Evolutionary conservation across 2,329 filamentous ascomycete species (phyloP).

Genomic region (Fusarium veterinarium): DNA sequence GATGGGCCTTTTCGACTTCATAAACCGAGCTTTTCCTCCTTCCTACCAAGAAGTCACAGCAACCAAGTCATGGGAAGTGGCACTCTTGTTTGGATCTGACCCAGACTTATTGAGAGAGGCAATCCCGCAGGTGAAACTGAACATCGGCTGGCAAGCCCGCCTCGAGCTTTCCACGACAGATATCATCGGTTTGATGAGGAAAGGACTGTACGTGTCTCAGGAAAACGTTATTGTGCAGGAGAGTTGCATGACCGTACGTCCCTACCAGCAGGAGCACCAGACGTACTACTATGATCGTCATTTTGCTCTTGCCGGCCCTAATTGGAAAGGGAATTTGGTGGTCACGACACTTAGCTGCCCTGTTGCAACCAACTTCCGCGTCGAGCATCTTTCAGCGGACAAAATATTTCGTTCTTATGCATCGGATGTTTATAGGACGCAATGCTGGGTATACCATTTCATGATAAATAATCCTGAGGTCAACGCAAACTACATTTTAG

Average conservation of each 20-base stretch:
- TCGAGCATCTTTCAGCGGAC: background rate
- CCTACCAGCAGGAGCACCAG: fast-evolving
- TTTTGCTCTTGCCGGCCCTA: background rate
- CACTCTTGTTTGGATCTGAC: fast-evolving
- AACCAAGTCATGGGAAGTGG: fast-evolving
- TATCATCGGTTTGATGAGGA: background rate
- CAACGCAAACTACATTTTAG: background rate
- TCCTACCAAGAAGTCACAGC: background rate
- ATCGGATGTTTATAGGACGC: fast-evolving
- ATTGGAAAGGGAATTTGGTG: background rate
- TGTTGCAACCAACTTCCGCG: background rate
- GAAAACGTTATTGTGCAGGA: fast-evolving
- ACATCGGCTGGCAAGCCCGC: fast-evolving
- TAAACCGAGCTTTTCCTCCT: background rate
- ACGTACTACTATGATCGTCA: fast-evolving
- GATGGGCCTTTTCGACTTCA: background rate
- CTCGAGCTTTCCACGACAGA: background rate
- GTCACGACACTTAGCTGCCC: background rate
- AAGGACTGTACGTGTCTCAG: background rate
- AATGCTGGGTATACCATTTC: background rate
- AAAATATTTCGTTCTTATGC: fast-evolving
- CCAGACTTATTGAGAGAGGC: fast-evolving
- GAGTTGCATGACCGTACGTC: background rate
- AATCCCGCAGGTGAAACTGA: fast-evolving
- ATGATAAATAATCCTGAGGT: fast-evolving